Evolutionary conservation across 306 rosid genomes (phyloP).

Genomic region (Sphenostylis stenocarpa): DNA sequence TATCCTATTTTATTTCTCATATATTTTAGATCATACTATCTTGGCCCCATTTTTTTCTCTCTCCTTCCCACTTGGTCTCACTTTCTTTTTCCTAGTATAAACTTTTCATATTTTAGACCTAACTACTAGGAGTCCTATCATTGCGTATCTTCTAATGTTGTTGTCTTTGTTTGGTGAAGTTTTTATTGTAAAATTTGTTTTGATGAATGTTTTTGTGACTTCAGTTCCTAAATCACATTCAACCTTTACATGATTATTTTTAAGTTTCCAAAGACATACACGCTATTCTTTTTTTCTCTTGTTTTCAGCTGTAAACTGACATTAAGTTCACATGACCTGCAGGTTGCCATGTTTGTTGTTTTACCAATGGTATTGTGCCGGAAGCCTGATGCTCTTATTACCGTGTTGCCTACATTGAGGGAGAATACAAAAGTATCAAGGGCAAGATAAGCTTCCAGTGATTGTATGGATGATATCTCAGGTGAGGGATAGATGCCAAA

Average conservation of each 20-base stretch:
- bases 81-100: no score
- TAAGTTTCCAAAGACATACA: slow-evolving; percentile 20
- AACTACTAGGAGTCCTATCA: no score
- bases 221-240: neutral
- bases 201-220: neutral
- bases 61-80: no score
- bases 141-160: slow-evolving; percentile 24
- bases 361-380: slow-evolving; percentile 81
- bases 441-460: slow-evolving; percentile 88
- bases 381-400: slow-evolving; percentile 75
- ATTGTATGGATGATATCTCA: slow-evolving; percentile 78
- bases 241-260: slow-evolving; percentile 18
- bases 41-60: no score
- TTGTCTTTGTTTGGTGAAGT: neutral
- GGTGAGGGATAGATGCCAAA: slow-evolving; percentile 51
- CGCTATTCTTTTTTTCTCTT: neutral
- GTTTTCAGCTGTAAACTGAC: slow-evolving; percentile 16
- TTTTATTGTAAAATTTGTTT: neutral
- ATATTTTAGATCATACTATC: no score
- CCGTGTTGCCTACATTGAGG: slow-evolving; percentile 61
- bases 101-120: no score
- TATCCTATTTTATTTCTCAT: no score
- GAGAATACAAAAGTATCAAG: slow-evolving; percentile 80
- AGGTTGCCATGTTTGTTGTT: slow-evolving; percentile 89
- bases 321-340: slow-evolving; percentile 32